Evolutionary conservation across 2,329 filamentous ascomycete genomes (phyloP).

Genomic region (Corinectria fuckeliana): DNA sequence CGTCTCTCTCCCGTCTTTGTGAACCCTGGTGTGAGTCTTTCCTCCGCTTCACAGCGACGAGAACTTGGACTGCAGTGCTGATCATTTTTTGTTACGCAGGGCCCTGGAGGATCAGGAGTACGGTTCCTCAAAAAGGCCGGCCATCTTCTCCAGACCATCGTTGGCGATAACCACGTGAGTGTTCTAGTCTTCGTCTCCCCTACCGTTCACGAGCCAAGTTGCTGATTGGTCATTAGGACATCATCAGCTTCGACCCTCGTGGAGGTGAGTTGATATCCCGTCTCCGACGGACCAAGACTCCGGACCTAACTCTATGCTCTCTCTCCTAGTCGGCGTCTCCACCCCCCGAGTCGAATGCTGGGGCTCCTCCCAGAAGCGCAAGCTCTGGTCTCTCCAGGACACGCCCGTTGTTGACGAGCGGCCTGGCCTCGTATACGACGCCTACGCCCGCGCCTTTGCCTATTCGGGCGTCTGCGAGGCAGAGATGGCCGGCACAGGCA

Average conservation of each 20-base stretch:
- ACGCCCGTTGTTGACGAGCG: slow-evolving; percentile 55
- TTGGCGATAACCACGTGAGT: slow-evolving; percentile 54
- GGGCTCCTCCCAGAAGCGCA: slow-evolving; percentile 48
- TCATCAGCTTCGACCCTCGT: slow-evolving; percentile 59
- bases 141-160: slow-evolving; percentile 49
- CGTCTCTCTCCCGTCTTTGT: slow-evolving; percentile 43
- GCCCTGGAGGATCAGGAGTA: slow-evolving; percentile 57
- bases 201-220: neutral
- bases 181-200: neutral
- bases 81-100: slow-evolving; percentile 41
- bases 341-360: slow-evolving; percentile 60
- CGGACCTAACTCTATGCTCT: neutral
- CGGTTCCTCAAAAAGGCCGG: slow-evolving; percentile 42
- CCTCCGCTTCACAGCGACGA: too few species aligned
- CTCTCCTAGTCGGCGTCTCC: slow-evolving; percentile 51
- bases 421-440: slow-evolving; percentile 53
- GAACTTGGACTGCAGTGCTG: neutral
- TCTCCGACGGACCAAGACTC: neutral
- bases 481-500: slow-evolving; percentile 43
- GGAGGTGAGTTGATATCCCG: slow-evolving; percentile 43
- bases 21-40: slow-evolving; percentile 43
- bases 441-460: slow-evolving; percentile 50
- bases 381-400: slow-evolving; percentile 52
- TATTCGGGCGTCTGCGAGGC: slow-evolving; percentile 52
- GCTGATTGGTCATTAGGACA: slow-evolving; percentile 43